Evolutionary conservation across 2,329 filamentous ascomycete genomes (phyloP).

Genomic region (Apiospora malaysiana): DNA sequence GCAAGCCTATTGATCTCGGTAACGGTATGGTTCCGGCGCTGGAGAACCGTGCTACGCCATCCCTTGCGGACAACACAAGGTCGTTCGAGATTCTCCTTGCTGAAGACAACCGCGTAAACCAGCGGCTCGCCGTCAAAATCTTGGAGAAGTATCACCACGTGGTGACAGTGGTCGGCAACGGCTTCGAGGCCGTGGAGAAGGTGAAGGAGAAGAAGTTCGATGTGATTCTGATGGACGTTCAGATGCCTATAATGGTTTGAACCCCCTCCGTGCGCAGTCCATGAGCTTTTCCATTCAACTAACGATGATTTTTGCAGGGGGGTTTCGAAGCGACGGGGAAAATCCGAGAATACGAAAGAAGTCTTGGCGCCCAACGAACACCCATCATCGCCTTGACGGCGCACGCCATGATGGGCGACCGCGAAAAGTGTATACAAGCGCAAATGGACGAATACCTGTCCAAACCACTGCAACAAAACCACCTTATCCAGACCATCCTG

Average conservation of each 20-base stretch:
- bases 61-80: conserved; percentile 90
- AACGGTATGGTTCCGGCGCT: conserved; percentile 96
- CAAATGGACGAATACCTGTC: conserved; percentile 99
- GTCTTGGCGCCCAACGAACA: conserved; percentile 78
- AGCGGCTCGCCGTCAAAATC: conserved; percentile 94
- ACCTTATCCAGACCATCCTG: conserved; percentile 96
- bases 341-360: conserved; percentile 93
- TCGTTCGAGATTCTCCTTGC: conserved; percentile 95
- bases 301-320: conserved; percentile 57
- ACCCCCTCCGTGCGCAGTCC: conserved; percentile 25
- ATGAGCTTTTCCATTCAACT: neutral
- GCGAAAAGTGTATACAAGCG: conserved; percentile 96
- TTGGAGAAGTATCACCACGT: conserved; percentile 95
- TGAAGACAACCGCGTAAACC: conserved; percentile 97
- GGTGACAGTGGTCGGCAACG: conserved; percentile 93
- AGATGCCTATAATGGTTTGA: conserved; percentile 98
- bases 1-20: conserved; percentile 89
- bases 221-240: conserved; percentile 98
- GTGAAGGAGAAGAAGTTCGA: conserved; percentile 93
- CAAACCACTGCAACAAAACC: conserved; percentile 94
- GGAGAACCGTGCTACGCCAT: conserved; percentile 89
- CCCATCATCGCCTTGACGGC: conserved; percentile 97
- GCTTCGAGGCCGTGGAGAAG: conserved; percentile 89
- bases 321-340: conserved; percentile 97
- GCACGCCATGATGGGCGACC: conserved; percentile 97